Base-by-base conservation (phyloP, 441 rosid species). In the Pelargonium myrrhifolium region DNA sequence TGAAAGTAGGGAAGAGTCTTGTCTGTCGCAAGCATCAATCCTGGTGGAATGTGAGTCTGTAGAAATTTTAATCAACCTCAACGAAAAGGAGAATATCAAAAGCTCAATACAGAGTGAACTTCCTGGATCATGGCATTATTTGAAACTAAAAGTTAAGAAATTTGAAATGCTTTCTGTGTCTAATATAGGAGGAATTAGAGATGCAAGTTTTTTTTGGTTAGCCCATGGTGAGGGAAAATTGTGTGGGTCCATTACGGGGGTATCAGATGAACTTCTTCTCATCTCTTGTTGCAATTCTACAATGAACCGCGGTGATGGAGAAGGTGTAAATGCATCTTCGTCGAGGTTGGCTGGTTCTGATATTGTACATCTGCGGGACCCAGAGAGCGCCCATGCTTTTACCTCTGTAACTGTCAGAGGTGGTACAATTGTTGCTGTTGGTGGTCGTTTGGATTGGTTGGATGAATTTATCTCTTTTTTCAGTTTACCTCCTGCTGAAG, bases 391-490 rank as follows among this genome's bases (percentile, higher is more conserved):
- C 56, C 78, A 76, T 55, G 84, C 75, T 78, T 82, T 76, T 79
- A 78, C 87, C 68, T 84, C 92, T 65, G 66, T 96, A 77, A 78
- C 84, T 73, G 69, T 82, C 74, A 83, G 93, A 77, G 87, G 99
- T 74, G 79, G 87, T 77, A 96, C 99, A 10, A 67, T 96, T 78
- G 85, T 90, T 65, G 97, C 98, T 2, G 77, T 80, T 45, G 96
- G 98, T 71, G 99, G 98, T 59, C 97, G 98, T 69, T 74, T 92
- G 79, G 98, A 96, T 82, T 96, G 99, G 99, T 73, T 96, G 65
- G 88, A 82, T 72, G 83, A 82, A 53, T 79, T 84, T 79, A 69
- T 71, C 62, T 96, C 98, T 62, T 92, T 92, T 77, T 90, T 96
- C 77, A 77, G 74, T 62, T 66, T 74, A 79, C 81, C 90, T 6